Evolutionary conservation across 805 yeast genomes (phyloP).

Genomic region (Saturnispora ahearnii): DNA sequence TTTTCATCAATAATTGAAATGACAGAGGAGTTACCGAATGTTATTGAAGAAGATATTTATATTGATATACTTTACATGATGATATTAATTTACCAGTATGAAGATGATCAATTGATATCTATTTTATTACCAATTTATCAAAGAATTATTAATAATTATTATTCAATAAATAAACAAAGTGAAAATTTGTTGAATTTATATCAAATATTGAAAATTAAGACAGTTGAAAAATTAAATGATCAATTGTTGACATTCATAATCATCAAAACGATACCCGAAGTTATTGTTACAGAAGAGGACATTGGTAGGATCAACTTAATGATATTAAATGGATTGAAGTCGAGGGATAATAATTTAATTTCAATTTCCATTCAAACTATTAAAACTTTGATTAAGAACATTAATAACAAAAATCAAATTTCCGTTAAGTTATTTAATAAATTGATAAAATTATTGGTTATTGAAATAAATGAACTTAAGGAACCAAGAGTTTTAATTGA

Average conservation of each 20-base stretch:
- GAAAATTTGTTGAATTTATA: slow-evolving; percentile 29
- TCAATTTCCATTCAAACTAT: slow-evolving; percentile 51
- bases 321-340: slow-evolving; percentile 30
- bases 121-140: slow-evolving; percentile 44
- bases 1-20: slow-evolving; percentile 50
- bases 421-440: slow-evolving; percentile 34
- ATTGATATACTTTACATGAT: slow-evolving; percentile 60
- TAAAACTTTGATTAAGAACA: slow-evolving; percentile 40
- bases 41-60: slow-evolving; percentile 61
- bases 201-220: slow-evolving; percentile 15
- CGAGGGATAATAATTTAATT: slow-evolving; percentile 26
- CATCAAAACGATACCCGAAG: slow-evolving; percentile 31
- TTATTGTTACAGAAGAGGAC: slow-evolving; percentile 30
- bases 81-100: slow-evolving; percentile 43
- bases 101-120: slow-evolving; percentile 37
- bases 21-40: slow-evolving; percentile 54
- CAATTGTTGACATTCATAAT: slow-evolving; percentile 38
- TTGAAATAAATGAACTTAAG: slow-evolving; percentile 11
- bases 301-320: slow-evolving; percentile 28
- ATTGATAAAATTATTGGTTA: background rate
- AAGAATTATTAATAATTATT: slow-evolving; percentile 30
- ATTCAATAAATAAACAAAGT: slow-evolving; percentile 10
- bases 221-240: slow-evolving; percentile 16
- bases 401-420: slow-evolving; percentile 26
- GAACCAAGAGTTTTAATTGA: slow-evolving; percentile 40